A percentile compares a stretch with the other conserved stretches of the same genome.
phyloP scores from a whole-genome alignment of 805 yeast genomes.

The Wickerhamiella galacta region DNA sequence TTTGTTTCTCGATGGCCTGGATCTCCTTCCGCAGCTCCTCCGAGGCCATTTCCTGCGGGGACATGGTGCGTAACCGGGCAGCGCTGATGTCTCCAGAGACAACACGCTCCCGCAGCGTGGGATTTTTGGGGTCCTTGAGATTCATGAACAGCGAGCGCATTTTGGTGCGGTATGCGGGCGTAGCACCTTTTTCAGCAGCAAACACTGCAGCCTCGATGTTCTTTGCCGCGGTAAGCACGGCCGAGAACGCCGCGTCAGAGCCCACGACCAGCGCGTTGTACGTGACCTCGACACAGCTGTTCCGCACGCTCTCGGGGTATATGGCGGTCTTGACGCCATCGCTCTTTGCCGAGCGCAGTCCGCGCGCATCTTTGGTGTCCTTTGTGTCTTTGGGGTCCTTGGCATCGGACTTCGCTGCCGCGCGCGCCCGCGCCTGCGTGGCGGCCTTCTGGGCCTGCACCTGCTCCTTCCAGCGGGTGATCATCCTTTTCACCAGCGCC shows the following conservation, averaged over 20 bases:
- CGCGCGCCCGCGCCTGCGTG: conserved; percentile 6
- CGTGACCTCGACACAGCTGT: conserved; percentile 64
- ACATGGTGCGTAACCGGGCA: conserved; percentile 53
- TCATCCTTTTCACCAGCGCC: conserved; percentile 61
- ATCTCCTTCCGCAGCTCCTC: conserved; percentile 73
- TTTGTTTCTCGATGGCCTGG: conserved; percentile 71
- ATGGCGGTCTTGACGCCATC: conserved; percentile 62
- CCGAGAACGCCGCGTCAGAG: conserved; percentile 40
- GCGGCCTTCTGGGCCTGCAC: conserved; percentile 32
- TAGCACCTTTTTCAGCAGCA: conserved; percentile 37
- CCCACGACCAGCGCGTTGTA: conserved; percentile 84
- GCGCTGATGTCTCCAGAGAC: conserved; percentile 53
- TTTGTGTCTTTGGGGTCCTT: conserved; percentile 6
- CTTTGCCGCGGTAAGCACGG: conserved; percentile 45
- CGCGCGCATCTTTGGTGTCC: conserved; percentile 24
- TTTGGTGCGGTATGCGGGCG: conserved; percentile 53
- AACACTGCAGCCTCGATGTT: conserved; percentile 62
- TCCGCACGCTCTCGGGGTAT: conserved; percentile 65
- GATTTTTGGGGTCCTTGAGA: conserved; percentile 76
- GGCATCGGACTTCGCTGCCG: conserved; percentile 2
- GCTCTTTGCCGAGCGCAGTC: conserved; percentile 57
- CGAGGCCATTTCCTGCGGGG: conserved; percentile 92
- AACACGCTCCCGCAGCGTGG: conserved; percentile 58
- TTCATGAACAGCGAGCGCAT: conserved; percentile 77
- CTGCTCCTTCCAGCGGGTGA: conserved; percentile 77